Evolutionary conservation across 2,329 filamentous ascomycete species (phyloP).

Genomic region (Apiospora saccharicola): DNA sequence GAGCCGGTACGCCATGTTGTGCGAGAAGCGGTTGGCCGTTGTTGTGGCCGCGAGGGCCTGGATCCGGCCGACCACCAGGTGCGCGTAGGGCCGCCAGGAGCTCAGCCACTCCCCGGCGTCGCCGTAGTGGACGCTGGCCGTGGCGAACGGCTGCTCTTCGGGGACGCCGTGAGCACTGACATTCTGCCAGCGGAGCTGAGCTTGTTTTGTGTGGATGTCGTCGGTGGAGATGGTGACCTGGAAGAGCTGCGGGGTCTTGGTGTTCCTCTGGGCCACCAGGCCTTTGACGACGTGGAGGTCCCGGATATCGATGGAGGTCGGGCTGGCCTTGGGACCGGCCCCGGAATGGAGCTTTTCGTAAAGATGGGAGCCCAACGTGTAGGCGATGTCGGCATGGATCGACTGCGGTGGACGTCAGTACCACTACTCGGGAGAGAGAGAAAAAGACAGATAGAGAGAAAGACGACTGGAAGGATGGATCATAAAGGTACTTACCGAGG

Average conservation of each 20-base stretch:
- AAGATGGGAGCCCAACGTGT: constrained; percentile 68
- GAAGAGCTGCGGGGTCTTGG: constrained; percentile 41
- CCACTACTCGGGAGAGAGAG: too few species aligned
- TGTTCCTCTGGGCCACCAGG: constrained; percentile 43
- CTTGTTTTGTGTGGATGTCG: constrained; percentile 53
- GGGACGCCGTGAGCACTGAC: constrained; percentile 45
- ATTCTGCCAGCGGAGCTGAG: constrained; percentile 51
- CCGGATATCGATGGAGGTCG: constrained; percentile 43
- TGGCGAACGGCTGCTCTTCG: background rate
- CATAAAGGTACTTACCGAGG: constrained; percentile 28
- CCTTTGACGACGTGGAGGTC: constrained; percentile 47
- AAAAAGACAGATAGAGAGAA: background rate
- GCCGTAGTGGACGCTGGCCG: background rate
- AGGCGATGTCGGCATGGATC: constrained; percentile 69
- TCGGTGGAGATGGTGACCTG: constrained; percentile 42
- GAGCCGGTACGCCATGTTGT: constrained; percentile 77
- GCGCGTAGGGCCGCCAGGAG: constrained; percentile 69
- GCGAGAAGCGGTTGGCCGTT: constrained; percentile 71
- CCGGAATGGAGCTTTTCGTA: constrained; percentile 58
- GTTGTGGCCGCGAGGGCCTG: constrained; percentile 64
- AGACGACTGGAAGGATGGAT: background rate
- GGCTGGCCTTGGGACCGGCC: constrained; percentile 37
- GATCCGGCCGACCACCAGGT: constrained; percentile 69
- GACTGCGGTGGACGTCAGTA: constrained; percentile 34
- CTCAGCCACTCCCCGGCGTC: constrained; percentile 58